Percentiles rank a stretch among this genome's conserved stretches.
These are phyloP conservation scores for Tuctoria greenei DNA, from an alignment of 176 grass and related monocot genomes.

Conservation along the genomic window DNA sequence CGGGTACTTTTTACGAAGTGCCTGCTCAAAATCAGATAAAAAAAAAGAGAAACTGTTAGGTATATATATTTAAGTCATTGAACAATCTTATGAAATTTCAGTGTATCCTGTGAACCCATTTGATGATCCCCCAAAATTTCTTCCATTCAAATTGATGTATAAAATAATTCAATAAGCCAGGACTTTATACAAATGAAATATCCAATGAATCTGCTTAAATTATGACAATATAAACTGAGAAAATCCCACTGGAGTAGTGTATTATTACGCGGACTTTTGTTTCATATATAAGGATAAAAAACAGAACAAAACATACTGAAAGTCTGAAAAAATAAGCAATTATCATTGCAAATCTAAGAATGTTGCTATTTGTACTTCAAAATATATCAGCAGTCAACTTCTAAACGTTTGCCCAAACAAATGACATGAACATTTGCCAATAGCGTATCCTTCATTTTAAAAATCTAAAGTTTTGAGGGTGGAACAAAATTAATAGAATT, in stretches of 20 bases:
- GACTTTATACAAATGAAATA: neutral
- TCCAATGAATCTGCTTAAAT: neutral
- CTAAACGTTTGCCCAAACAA: too few relatives aligned
- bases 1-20: conserved; percentile 92
- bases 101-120: neutral
- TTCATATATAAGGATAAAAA: neutral
- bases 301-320: conserved; percentile 11
- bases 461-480: neutral
- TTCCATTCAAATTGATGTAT: too few relatives aligned
- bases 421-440: neutral
- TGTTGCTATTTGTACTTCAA: neutral
- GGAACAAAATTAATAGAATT: conserved; percentile 10
- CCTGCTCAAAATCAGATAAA: conserved; percentile 45
- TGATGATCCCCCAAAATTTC: too few relatives aligned
- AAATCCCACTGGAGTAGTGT: conserved; percentile 19
- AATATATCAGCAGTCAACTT: neutral
- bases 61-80: conserved; percentile 11
- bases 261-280: neutral
- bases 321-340: neutral
- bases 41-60: conserved; percentile 8
- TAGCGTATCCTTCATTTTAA: neutral
- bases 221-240: neutral
- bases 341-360: neutral
- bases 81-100: neutral
- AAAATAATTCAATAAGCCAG: too few relatives aligned